phyloP scores from a whole-genome alignment of 441 rosid genomes.

The Populus tomentosa region DNA sequence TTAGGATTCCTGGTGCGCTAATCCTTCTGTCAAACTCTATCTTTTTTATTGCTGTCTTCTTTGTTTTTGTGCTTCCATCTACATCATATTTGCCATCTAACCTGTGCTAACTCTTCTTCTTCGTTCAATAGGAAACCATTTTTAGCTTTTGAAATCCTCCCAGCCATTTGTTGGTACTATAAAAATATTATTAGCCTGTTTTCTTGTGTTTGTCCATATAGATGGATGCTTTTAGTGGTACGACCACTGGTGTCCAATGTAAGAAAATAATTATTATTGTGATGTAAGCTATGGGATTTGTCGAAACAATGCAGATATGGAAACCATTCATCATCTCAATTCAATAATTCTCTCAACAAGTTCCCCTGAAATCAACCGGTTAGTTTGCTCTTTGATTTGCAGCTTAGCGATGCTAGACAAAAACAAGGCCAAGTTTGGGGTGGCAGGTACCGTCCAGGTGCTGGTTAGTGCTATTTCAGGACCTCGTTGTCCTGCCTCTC shows the following conservation, averaged over 20 bases:
- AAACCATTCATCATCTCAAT: slow-evolving; percentile 42
- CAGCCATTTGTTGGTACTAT: too few relatives aligned
- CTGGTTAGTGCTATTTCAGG: slow-evolving; percentile 32
- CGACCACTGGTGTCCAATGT: too few relatives aligned
- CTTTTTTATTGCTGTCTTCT: too few relatives aligned
- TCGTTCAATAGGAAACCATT: too few relatives aligned
- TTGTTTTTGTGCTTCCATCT: too few relatives aligned
- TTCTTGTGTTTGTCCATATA: not conserved
- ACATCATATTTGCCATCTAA: too few relatives aligned
- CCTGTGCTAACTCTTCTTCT: too few relatives aligned
- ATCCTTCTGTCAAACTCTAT: too few relatives aligned
- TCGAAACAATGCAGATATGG: slow-evolving; percentile 33
- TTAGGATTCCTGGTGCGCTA: too few relatives aligned
- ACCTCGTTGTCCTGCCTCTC: slow-evolving; percentile 21
- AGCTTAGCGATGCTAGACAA: slow-evolving; percentile 63
- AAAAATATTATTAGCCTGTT: too few relatives aligned
- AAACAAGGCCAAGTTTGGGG: slow-evolving; percentile 68
- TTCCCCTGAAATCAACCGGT: slow-evolving; percentile 28
- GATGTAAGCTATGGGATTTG: not conserved
- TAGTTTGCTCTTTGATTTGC: slow-evolving; percentile 49
- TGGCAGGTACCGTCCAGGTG: slow-evolving; percentile 44
- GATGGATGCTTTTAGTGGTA: not conserved
- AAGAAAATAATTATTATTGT: too few relatives aligned
- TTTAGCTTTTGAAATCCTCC: too few relatives aligned
- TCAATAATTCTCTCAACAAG: slow-evolving; percentile 29